A percentile compares a stretch with the other conserved stretches of the same genome.
phyloP scores from a whole-genome alignment of 345 rosid genomes.

The Raphanus sativus region DNA sequence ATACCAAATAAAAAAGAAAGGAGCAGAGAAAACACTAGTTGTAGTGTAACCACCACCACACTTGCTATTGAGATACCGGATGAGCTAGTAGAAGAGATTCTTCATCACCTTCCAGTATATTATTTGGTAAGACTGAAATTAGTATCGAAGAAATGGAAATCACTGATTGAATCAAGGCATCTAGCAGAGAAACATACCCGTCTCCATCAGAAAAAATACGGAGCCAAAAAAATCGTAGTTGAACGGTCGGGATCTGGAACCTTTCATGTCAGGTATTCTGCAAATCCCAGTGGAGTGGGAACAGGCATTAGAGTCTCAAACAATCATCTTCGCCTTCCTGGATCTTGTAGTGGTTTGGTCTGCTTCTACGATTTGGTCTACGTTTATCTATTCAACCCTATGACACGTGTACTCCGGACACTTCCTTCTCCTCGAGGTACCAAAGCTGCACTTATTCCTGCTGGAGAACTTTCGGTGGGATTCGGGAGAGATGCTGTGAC shows the following conservation, averaged over 20 bases:
- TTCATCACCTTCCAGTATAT: neutral
- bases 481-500: slow-evolving; percentile 22
- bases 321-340: neutral
- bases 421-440: slow-evolving; percentile 7
- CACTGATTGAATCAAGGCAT: neutral
- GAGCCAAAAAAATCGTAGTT: neutral
- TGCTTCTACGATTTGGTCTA: neutral
- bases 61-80: neutral
- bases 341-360: slow-evolving; percentile 21
- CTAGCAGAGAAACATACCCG: slow-evolving; percentile 10
- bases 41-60: neutral
- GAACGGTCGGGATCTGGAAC: no score
- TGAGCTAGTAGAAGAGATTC: slow-evolving; percentile 12
- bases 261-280: neutral
- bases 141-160: slow-evolving; percentile 3
- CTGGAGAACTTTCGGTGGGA: slow-evolving; percentile 9
- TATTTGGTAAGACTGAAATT: neutral
- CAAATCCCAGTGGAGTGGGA: neutral
- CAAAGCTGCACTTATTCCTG: neutral
- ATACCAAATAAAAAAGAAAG: neutral
- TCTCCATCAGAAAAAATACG: neutral
- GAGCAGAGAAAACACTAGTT: neutral
- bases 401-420: neutral
- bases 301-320: neutral
- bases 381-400: neutral